Percentiles rank a stretch among this genome's conserved stretches.
Conservation (phyloP, 805 yeast genomes). For the Yarrowia sp. region DNA sequence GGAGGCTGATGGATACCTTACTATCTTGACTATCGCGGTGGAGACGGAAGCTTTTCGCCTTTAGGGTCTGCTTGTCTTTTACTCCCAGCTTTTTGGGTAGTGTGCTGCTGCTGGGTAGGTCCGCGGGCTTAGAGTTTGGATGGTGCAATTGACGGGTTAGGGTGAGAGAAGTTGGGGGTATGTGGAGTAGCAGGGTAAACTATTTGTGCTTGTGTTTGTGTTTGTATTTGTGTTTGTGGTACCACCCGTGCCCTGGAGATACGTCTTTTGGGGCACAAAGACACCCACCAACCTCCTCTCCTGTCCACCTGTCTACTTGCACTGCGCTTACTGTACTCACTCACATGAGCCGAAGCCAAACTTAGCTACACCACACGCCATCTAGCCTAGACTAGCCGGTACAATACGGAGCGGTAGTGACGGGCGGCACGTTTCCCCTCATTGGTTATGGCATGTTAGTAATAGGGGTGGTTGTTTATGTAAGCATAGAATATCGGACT, state of each 20-base stretch:
- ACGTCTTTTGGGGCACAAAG: no score
- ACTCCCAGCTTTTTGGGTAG: not conserved
- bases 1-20: not conserved
- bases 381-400: slow-evolving; percentile 10
- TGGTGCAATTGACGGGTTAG: slow-evolving; percentile 23
- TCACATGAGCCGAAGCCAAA: slow-evolving; percentile 24
- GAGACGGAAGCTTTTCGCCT: slow-evolving; percentile 25
- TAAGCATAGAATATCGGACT: no score
- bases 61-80: slow-evolving; percentile 5
- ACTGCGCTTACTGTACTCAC: slow-evolving; percentile 18
- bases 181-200: no score
- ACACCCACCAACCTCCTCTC: no score
- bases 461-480: no score
- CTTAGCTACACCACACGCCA: not conserved
- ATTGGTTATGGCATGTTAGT: not conserved
- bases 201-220: no score
- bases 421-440: slow-evolving; percentile 3
- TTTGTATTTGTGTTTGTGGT: no score
- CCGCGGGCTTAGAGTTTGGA: not conserved
- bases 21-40: slow-evolving; percentile 23
- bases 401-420: not conserved
- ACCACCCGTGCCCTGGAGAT: no score
- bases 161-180: not conserved
- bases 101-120: not conserved
- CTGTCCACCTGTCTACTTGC: not conserved